These are phyloP conservation scores for Rickenella mellea DNA, from an alignment of 768 basidiomycete genomes.

Conservation along the genomic window DNA sequence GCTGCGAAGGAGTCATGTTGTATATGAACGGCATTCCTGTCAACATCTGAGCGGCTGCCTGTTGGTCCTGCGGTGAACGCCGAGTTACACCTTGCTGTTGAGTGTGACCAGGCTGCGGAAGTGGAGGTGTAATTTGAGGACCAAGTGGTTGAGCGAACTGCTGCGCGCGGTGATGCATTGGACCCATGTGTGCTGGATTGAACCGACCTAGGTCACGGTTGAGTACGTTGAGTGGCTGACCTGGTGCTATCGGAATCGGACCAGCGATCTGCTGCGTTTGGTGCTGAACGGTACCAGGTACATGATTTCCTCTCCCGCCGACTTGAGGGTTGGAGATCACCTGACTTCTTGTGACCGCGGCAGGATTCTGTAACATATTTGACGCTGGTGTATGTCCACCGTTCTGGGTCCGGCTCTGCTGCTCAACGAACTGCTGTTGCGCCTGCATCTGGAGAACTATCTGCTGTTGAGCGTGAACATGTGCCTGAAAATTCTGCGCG, in stretches of 20 bases:
- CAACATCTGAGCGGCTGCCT: too few relatives aligned
- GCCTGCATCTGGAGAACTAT: conserved; percentile 9
- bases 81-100: too few relatives aligned
- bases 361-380: conserved; percentile 1
- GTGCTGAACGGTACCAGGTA: neutral
- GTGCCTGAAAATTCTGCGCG: neutral
- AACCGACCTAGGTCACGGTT: neutral
- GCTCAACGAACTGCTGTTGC: conserved; percentile 11
- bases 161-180: neutral
- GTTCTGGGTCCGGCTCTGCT: conserved; percentile 8
- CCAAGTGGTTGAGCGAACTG: too few relatives aligned
- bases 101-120: too few relatives aligned
- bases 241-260: neutral
- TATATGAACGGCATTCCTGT: conserved; percentile 11
- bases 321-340: neutral
- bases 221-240: neutral
- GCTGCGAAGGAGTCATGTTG: conserved; percentile 7
- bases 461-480: conserved; percentile 8
- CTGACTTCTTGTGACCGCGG: conserved; percentile 10
- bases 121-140: too few relatives aligned
- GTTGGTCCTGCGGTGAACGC: too few relatives aligned
- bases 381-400: conserved; percentile 5
- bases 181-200: neutral
- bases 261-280: neutral
- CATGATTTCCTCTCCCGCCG: neutral